phyloP scores from a whole-genome alignment of 768 basidiomycete species.

The Boletus rex-veris region DNA sequence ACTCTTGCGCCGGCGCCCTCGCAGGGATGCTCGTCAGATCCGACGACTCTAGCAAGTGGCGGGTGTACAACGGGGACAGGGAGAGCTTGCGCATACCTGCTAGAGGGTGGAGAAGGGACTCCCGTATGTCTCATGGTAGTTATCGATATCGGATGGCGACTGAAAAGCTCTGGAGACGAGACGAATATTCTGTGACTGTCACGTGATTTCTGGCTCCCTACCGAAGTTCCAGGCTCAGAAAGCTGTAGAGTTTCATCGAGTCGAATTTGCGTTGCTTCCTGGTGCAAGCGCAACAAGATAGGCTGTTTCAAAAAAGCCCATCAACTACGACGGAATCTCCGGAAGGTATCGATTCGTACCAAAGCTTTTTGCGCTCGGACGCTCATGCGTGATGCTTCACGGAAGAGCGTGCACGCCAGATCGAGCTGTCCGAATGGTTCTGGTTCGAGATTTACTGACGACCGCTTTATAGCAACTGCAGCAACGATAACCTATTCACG shows the following conservation, averaged over 20 bases:
- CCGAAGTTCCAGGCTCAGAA: not conserved
- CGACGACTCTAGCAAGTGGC: no score
- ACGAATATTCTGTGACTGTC: no score
- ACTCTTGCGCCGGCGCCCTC: no score
- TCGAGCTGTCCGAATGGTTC: conserved; percentile 46
- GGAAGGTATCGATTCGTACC: conserved; percentile 24
- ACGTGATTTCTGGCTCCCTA: no score
- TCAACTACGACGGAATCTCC: not conserved
- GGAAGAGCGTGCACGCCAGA: conserved; percentile 44
- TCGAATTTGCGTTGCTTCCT: conserved; percentile 39
- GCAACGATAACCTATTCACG: conserved; percentile 22
- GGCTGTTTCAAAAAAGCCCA: conserved; percentile 30
- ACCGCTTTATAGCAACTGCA: conserved; percentile 47
- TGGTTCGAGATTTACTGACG: conserved; percentile 41
- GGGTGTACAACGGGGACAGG: no score
- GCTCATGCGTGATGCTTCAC: conserved; percentile 41
- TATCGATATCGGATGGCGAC: no score
- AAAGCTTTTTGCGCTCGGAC: conserved; percentile 48
- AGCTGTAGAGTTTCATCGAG: conserved; percentile 7
- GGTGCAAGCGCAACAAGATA: conserved; percentile 42
- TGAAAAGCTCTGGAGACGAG: no score
- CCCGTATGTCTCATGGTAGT: no score
- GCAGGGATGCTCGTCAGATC: no score
- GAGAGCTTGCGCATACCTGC: no score
- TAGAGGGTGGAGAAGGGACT: no score